Evolutionary conservation across 2,329 filamentous ascomycete species (phyloP).

Genomic region (Orbilia javanica): DNA sequence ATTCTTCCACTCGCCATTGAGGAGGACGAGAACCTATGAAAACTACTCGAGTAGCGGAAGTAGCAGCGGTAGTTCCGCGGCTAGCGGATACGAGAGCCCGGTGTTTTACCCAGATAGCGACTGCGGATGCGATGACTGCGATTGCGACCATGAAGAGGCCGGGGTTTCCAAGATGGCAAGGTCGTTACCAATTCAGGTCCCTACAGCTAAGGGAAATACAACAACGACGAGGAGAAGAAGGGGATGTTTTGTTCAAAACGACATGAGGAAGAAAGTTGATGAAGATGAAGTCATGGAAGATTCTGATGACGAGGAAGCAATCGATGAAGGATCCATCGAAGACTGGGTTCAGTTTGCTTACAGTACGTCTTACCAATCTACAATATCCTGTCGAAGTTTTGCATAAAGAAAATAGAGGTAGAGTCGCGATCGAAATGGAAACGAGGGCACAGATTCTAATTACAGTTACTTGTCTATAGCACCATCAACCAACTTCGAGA

Average conservation of each 20-base stretch:
- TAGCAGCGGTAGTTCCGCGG: constrained; percentile 11
- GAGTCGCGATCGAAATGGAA: constrained; percentile 22
- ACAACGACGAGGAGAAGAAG: constrained; percentile 35
- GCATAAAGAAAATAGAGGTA: not conserved
- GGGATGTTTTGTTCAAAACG: constrained; percentile 49
- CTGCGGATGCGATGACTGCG: constrained; percentile 47
- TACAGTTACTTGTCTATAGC: constrained; percentile 22
- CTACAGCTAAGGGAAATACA: constrained; percentile 6
- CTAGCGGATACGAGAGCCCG: constrained; percentile 51
- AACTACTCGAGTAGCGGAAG: constrained; percentile 36
- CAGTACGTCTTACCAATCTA: constrained; percentile 45
- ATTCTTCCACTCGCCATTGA: constrained; percentile 53
- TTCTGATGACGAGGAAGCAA: constrained; percentile 34
- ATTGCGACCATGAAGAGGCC: constrained; percentile 34
- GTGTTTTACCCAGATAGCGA: constrained; percentile 56
- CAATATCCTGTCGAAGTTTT: constrained; percentile 11
- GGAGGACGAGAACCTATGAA: constrained; percentile 36
- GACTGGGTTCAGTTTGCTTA: constrained; percentile 57
- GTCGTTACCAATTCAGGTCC: constrained; percentile 48
- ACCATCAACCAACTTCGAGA: constrained; percentile 51
- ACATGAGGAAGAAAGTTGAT: constrained; percentile 13
- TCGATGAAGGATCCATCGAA: constrained; percentile 38
- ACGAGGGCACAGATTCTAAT: constrained; percentile 20
- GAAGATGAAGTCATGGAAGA: constrained; percentile 34
- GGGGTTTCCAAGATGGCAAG: constrained; percentile 42